Evolutionary conservation across 78 protist species (phyloP), one percentile per base, ranked within the genome.

Genomic region (Dictyostelium firmibasis): DNA sequence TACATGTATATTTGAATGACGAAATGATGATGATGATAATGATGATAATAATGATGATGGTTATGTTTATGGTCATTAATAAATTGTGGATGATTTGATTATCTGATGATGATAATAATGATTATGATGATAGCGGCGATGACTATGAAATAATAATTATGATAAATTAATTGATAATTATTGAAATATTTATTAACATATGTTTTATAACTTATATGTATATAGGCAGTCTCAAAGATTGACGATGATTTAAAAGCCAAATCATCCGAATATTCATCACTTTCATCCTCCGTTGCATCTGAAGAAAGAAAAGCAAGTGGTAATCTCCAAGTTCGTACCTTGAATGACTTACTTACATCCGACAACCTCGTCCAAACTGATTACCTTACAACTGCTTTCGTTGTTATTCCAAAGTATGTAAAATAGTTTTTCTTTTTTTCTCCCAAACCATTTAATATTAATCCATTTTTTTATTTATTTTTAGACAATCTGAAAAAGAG

Each of bases 351-450:
- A 35, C 77, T 94, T 64, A 78, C 91, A 41, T 64, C 82, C 36
- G 97, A 94, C 33, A 36, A 47, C 10, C 11, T 82, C 67, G 44
- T 87, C 38, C 85, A 86, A 83, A 76, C 97, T 31, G 98, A 97
- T 84, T 93, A 93, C 94, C 81, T 97, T 57, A 76, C 85, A 50
- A 97, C 98, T 27, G 83, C 97, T 62, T 83, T 96, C 18, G 93
- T 96, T 38, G 98, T 95, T 31, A 87, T 97, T 75, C 97, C 92
- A 67, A 44, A 57, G 92, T 87, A 11, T 3, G 47, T 23, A 33
- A 7, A 2, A 53, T 53, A 16, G 18, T 16, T 2, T 16, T 2
- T 38, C 4, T 38, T 38, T 38, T 38, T 38, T 38, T 38, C 4
- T 38, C 43, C 2, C 43, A 4, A 2, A 38, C 4, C 2, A 4